Base-by-base conservation (phyloP, 2,329 filamentous ascomycete species). In the Zymoseptoria crescenta region DNA sequence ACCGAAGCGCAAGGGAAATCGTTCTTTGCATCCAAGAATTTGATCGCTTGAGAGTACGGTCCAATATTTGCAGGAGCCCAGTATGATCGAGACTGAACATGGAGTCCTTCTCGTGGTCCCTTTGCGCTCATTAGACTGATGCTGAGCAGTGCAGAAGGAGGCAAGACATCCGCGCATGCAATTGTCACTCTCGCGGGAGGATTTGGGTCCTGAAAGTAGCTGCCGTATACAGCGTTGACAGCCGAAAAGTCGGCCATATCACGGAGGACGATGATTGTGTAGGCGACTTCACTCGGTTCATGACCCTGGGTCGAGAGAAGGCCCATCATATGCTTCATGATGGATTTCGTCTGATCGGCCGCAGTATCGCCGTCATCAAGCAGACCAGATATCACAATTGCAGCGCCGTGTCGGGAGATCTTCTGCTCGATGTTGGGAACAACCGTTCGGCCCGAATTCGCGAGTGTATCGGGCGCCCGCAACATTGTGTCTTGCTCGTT, bases 11-110 rank as follows among this genome's bases (percentile, higher is more conserved):
- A 13, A 52, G 61, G 54, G 41, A 28, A 10, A 35, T 63, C 56
- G 9, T 70, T 69, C 20, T 68, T 62, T 2, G 24, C 8, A 10
- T 49, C 21, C 21, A 78, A 77, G 9, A 84, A 75, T 1, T 82
- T 79, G 54, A 94, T 85, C 3, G 91, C 91, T 76, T 99, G 94
- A 58, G 92, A 96, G 74, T 97, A 97, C 0, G 94, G 94, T 0
- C 94, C 94, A 56, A 99, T 97, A 70, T 97, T 97, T 20, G 94
- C 93, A 0, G 94, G 94, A 0, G 94, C 94, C 94, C 94, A 99
- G 79, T 97, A 97, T 9, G 91, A 96, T 48, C 89, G 81, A 3
- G 89, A 92, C 74, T 97, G 94, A 5, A 99, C 92, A 72, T 99
- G 94, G 1, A 97, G 81, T 0, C 74, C 88, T 58, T 68, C 65